A percentile compares a stretch with the other conserved stretches of the same genome.
These are phyloP conservation scores for Shiraia bambusicola DNA, from an alignment of 2,329 filamentous ascomycete species.

Conservation along the genomic window DNA sequence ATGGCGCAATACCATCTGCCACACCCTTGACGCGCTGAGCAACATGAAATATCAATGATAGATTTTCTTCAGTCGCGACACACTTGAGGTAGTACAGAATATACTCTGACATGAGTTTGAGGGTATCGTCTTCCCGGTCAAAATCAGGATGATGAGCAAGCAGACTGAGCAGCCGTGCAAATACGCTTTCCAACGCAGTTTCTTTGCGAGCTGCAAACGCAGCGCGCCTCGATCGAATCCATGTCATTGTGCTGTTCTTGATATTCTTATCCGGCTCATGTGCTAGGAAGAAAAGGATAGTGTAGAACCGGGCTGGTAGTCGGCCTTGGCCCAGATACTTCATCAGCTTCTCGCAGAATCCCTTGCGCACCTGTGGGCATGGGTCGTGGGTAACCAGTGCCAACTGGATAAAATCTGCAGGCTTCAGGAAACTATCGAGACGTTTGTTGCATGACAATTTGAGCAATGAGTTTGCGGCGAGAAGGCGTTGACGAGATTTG, in stretches of 20 bases:
- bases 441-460: slow-evolving; percentile 79
- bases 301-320: slow-evolving; percentile 77
- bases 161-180: slow-evolving; percentile 81
- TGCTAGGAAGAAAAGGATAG: slow-evolving; percentile 84
- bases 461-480: slow-evolving; percentile 74
- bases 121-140: slow-evolving; percentile 59
- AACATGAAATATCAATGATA: slow-evolving; percentile 86
- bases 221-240: slow-evolving; percentile 79
- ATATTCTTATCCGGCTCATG: slow-evolving; percentile 80
- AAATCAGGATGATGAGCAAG: slow-evolving; percentile 95
- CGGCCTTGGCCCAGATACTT: slow-evolving; percentile 79
- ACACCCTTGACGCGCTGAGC: slow-evolving; percentile 92
- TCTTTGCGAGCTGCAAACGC: slow-evolving; percentile 58
- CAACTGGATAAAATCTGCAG: slow-evolving; percentile 76
- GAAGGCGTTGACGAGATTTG: slow-evolving; percentile 75
- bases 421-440: slow-evolving; percentile 73
- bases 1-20: slow-evolving; percentile 70
- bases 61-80: slow-evolving; percentile 81
- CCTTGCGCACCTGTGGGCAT: slow-evolving; percentile 69
- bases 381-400: slow-evolving; percentile 80
- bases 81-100: slow-evolving; percentile 84
- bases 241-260: slow-evolving; percentile 76
- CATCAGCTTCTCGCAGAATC: slow-evolving; percentile 82
- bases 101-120: slow-evolving; percentile 83
- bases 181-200: slow-evolving; percentile 73